phyloP scores from a whole-genome alignment of 2,329 filamentous ascomycete species.

The Neofusicoccum laricinum region DNA sequence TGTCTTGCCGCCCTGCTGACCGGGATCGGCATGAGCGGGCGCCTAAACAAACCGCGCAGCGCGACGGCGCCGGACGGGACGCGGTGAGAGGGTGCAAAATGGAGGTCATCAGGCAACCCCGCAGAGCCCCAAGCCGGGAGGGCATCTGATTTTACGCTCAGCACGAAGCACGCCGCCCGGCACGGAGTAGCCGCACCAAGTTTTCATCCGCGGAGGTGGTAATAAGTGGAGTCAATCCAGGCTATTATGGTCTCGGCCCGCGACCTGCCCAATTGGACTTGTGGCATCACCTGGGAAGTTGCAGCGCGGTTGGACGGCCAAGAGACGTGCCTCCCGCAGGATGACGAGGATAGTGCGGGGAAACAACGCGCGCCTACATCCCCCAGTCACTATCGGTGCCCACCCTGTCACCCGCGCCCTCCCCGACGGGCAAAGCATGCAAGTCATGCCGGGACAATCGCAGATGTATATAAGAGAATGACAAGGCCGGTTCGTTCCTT shows the following conservation, averaged over 20 bases:
- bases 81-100: not conserved
- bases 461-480: slow-evolving; percentile 6
- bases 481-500: not conserved
- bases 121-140: not conserved
- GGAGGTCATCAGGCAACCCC: not conserved
- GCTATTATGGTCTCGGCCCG: not conserved
- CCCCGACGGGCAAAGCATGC: not conserved
- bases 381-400: not conserved
- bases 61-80: not conserved
- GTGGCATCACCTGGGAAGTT: not conserved
- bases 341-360: slow-evolving; percentile 11
- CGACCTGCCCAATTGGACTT: slow-evolving; percentile 6
- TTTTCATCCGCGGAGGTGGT: not conserved
- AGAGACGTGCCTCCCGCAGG: not conserved
- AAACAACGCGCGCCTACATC: not conserved
- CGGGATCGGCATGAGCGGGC: not conserved
- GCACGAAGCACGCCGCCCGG: not conserved
- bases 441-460: not conserved
- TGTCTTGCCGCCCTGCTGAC: slow-evolving; percentile 21
- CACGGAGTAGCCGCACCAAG: not conserved
- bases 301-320: not conserved
- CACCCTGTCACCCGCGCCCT: not conserved
- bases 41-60: not conserved
- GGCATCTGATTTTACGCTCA: not conserved
- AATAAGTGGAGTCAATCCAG: not conserved